phyloP scores from a whole-genome alignment of 148 eudicot genomes.

The Amaranthus palmeri region DNA sequence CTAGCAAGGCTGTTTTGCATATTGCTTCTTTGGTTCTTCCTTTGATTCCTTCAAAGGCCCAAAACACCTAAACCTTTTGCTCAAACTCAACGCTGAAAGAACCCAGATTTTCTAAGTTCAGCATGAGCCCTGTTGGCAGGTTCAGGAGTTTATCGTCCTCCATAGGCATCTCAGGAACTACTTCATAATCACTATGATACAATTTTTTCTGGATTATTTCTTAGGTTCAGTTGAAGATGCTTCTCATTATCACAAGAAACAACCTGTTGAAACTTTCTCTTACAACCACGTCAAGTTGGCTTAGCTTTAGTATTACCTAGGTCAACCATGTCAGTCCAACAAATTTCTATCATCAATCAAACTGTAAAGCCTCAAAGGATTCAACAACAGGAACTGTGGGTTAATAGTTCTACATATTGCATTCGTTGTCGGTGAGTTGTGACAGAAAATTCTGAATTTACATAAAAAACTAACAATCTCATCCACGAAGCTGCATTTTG shows the following conservation, averaged over 20 bases:
- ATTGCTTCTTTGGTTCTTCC: constrained; percentile 66
- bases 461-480: constrained; percentile 40
- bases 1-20: constrained; percentile 53
- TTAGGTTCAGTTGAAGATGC: constrained; percentile 40
- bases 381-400: too few species aligned
- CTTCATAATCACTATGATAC: constrained; percentile 34
- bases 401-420: too few species aligned
- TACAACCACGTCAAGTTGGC: constrained; percentile 35
- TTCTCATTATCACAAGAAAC: constrained; percentile 39
- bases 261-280: constrained; percentile 34
- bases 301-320: constrained; percentile 62
- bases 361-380: too few species aligned
- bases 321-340: constrained; percentile 84
- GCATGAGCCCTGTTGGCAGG: constrained; percentile 61
- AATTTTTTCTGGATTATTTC: constrained; percentile 46
- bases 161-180: constrained; percentile 25
- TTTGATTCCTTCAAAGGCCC: constrained; percentile 76
- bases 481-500: constrained; percentile 34
- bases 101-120: constrained; percentile 54
- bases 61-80: constrained; percentile 70
- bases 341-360: constrained; percentile 72
- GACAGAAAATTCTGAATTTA: constrained; percentile 57
- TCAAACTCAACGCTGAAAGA: constrained; percentile 53
- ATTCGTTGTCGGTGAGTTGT: too few species aligned
- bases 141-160: constrained; percentile 36